Conservation (phyloP, 257 asterid species). For the Prunella vulgaris region DNA sequence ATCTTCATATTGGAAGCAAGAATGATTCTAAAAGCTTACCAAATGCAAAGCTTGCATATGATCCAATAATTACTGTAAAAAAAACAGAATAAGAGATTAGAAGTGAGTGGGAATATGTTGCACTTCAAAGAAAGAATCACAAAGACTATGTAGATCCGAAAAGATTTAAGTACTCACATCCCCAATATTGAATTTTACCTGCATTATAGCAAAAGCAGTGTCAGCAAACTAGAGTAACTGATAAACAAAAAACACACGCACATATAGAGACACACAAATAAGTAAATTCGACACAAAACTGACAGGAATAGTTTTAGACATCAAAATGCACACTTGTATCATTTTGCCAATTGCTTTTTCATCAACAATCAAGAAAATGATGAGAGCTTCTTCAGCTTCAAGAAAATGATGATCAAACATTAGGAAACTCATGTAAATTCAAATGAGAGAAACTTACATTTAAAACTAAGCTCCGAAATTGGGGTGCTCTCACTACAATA, state of each 20-base stretch:
- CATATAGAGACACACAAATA: neutral
- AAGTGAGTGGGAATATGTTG: neutral
- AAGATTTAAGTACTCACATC: constrained; percentile 33
- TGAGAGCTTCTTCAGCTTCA: neutral
- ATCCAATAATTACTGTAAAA: constrained; percentile 23
- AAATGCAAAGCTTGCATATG: constrained; percentile 13
- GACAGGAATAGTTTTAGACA: neutral
- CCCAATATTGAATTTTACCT: constrained; percentile 41
- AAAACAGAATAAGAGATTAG: constrained; percentile 18
- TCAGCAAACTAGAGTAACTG: constrained; percentile 22
- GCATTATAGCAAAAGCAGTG: constrained; percentile 27
- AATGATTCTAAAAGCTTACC: constrained; percentile 29
- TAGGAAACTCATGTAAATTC: too few relatives aligned
- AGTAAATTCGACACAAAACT: too few relatives aligned
- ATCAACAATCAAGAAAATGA: neutral
- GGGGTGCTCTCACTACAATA: constrained; percentile 40
- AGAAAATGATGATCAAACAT: neutral
- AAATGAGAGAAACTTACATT: constrained; percentile 26
- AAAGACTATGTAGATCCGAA: constrained; percentile 8
- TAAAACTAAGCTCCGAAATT: constrained; percentile 23
- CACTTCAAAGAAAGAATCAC: neutral
- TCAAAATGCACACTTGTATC: neutral
- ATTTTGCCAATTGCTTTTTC: neutral
- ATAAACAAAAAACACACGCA: too few relatives aligned
- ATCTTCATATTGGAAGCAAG: neutral